A percentile compares a stretch with the other conserved stretches of the same genome.
Evolutionary conservation across 768 basidiomycete genomes (phyloP).

Genomic region (Pleurotus tuoliensis): DNA sequence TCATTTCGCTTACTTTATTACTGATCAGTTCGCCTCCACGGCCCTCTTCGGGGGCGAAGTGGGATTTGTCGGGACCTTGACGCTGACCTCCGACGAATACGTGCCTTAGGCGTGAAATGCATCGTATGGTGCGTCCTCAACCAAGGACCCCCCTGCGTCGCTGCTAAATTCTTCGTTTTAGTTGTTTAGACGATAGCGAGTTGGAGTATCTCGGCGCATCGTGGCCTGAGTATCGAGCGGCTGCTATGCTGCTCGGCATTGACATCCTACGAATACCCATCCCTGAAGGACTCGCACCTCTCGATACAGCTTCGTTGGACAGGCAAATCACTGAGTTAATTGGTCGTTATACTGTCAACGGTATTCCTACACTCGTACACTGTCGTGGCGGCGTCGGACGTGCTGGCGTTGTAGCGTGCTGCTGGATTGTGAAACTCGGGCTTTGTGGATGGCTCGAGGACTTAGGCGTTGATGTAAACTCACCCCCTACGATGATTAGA

Average conservation of each 20-base stretch:
- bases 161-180: constrained; percentile 21
- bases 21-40: constrained; percentile 59
- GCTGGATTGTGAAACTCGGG: constrained; percentile 90
- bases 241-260: constrained; percentile 61
- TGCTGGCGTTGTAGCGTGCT: constrained; percentile 87
- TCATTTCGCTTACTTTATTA: neutral
- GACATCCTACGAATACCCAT: constrained; percentile 84
- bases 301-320: constrained; percentile 54
- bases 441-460: constrained; percentile 67
- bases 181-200: constrained; percentile 84
- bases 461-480: neutral
- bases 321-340: constrained; percentile 63
- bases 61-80: constrained; percentile 80
- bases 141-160: too few relatives aligned
- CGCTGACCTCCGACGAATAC: constrained; percentile 76
- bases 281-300: constrained; percentile 86
- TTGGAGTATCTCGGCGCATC: constrained; percentile 82
- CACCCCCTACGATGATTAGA: neutral
- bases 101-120: constrained; percentile 67
- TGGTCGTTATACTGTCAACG: constrained; percentile 65
- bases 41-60: constrained; percentile 73
- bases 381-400: constrained; percentile 94
- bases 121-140: constrained; percentile 65
- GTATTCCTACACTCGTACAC: constrained; percentile 74
- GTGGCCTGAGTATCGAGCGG: constrained; percentile 70